Conservation (phyloP, 1,284 basidiomycete species). For the Athelia sp. region DNA sequence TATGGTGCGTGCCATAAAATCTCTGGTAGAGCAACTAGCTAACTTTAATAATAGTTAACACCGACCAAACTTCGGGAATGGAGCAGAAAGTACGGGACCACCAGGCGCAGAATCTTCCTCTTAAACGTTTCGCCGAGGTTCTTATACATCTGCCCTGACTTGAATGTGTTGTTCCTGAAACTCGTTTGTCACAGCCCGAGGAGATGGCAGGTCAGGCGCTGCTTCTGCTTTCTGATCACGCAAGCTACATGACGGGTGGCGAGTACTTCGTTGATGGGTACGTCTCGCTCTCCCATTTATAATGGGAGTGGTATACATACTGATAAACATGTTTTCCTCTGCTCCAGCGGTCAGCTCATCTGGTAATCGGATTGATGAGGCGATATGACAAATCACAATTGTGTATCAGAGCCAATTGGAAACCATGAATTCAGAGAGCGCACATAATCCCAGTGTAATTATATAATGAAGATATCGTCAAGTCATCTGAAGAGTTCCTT, state of each 20-base stretch:
- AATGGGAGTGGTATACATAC: neutral
- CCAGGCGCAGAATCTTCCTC: conserved; percentile 31
- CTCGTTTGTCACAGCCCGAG: conserved; percentile 30
- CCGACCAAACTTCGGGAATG: conserved; percentile 32
- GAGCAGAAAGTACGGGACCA: conserved; percentile 24
- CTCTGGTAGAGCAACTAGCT: neutral
- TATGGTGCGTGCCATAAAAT: conserved; percentile 35
- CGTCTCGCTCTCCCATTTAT: conserved; percentile 9
- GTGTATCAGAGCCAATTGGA: neutral
- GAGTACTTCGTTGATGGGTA: conserved; percentile 40
- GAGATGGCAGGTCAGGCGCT: conserved; percentile 40
- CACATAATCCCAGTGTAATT: too few relatives aligned
- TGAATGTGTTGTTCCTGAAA: neutral
- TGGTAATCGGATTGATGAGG: conserved; percentile 18
- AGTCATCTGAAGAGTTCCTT: too few relatives aligned
- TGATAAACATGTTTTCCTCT: neutral
- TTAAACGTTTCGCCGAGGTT: conserved; percentile 38
- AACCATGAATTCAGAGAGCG: too few relatives aligned
- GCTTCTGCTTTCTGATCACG: conserved; percentile 35
- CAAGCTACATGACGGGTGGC: conserved; percentile 39
- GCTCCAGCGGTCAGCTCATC: conserved; percentile 28
- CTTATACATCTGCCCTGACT: neutral
- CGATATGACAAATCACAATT: neutral
- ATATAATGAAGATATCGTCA: too few relatives aligned
- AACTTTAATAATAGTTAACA: conserved; percentile 22